Conservation (phyloP, 1,284 basidiomycete species). For the Cerrena zonata region DNA sequence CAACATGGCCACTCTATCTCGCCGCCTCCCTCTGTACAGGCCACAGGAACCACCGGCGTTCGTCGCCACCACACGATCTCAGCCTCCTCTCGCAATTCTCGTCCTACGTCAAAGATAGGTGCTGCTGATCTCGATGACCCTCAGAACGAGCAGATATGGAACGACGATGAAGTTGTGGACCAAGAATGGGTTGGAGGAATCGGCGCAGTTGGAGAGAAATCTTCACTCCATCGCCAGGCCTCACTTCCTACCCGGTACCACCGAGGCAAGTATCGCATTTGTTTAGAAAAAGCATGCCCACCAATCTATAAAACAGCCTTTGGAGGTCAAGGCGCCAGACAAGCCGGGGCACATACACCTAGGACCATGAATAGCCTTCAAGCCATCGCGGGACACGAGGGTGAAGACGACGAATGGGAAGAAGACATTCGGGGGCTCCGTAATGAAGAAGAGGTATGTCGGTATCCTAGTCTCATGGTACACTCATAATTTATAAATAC, state of each 20-base stretch:
- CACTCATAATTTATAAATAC: background rate
- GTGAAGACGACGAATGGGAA: slow-evolving; percentile 81
- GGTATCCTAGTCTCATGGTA: background rate
- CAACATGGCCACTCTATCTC: slow-evolving; percentile 30
- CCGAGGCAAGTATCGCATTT: slow-evolving; percentile 47
- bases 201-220: slow-evolving; percentile 75
- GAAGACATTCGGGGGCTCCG: slow-evolving; percentile 51
- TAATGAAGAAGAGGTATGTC: slow-evolving; percentile 57
- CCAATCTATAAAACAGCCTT: slow-evolving; percentile 31
- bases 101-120: slow-evolving; percentile 52
- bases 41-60: slow-evolving; percentile 34
- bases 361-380: slow-evolving; percentile 74
- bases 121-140: slow-evolving; percentile 58
- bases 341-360: slow-evolving; percentile 58
- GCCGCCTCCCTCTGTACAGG: slow-evolving; percentile 27
- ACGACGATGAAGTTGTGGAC: slow-evolving; percentile 71
- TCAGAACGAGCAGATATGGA: slow-evolving; percentile 57
- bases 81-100: slow-evolving; percentile 60
- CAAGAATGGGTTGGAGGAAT: slow-evolving; percentile 74
- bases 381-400: slow-evolving; percentile 76
- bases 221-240: slow-evolving; percentile 68
- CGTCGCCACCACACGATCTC: slow-evolving; percentile 79
- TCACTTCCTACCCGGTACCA: slow-evolving; percentile 77
- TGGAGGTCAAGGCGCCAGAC: slow-evolving; percentile 42
- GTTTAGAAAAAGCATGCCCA: background rate